Conservation (phyloP, 257 asterid species). For the Solanum corneliomulleri region DNA sequence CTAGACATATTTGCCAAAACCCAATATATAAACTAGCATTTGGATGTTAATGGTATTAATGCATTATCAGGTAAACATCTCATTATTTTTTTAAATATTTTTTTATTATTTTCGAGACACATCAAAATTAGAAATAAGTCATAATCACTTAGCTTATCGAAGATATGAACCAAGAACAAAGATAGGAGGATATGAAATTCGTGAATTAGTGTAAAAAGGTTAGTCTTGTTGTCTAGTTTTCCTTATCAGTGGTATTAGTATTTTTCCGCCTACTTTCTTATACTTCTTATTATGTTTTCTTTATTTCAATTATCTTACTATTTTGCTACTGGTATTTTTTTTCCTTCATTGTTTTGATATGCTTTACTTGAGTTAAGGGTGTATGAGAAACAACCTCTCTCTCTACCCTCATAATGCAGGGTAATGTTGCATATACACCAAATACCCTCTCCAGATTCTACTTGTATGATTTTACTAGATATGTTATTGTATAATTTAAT, state of each 20-base stretch:
- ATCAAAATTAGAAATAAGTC: no score
- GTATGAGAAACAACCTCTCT: not conserved
- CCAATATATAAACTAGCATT: not conserved
- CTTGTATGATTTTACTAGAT: fast-evolving
- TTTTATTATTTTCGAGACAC: no score
- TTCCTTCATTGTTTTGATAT: not conserved
- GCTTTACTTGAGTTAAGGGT: not conserved
- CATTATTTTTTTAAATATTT: no score
- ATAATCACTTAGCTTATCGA: not conserved
- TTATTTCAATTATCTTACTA: not conserved
- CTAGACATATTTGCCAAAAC: not conserved
- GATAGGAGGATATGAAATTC: not conserved
- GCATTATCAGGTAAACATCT: no score
- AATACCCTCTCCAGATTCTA: not conserved
- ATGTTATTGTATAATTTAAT: no score
- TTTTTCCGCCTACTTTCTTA: not conserved
- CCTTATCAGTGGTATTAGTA: not conserved
- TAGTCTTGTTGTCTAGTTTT: not conserved
- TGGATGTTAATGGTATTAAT: not conserved
- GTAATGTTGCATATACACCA: no score
- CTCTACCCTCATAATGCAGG: not conserved
- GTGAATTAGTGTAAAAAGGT: not conserved
- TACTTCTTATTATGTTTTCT: not conserved
- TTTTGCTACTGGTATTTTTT: not conserved
- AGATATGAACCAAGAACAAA: not conserved